Percentiles rank a stretch among this genome's conserved stretches.
These are phyloP conservation scores for Lodderomyces orthopsilosis DNA, from an alignment of 1,139 yeast genomes.

Conservation along the genomic window DNA sequence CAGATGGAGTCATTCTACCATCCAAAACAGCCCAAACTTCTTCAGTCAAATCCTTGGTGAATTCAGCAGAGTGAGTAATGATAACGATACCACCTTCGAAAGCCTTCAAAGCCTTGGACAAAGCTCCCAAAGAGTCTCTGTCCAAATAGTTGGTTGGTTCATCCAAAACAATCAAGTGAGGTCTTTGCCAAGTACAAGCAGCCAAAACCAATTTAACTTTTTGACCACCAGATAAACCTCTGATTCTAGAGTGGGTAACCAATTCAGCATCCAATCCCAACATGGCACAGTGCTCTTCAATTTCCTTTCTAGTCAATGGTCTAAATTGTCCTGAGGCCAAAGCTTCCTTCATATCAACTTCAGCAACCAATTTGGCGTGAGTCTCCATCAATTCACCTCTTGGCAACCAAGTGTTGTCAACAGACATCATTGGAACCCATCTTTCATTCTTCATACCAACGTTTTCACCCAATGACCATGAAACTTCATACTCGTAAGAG, in stretches of 20 bases:
- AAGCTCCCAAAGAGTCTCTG: slow-evolving; percentile 99
- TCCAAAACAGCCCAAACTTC: slow-evolving; percentile 99
- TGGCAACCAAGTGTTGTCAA: slow-evolving; percentile 99
- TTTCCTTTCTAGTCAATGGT: slow-evolving; percentile 99
- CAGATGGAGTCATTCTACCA: slow-evolving; percentile 99
- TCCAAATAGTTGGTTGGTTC: slow-evolving; percentile 99
- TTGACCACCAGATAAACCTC: slow-evolving; percentile 99
- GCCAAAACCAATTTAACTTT: slow-evolving; percentile 99
- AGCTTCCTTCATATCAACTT: slow-evolving; percentile 99
- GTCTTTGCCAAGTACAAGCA: slow-evolving; percentile 99
- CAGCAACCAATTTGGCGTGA: slow-evolving; percentile 98
- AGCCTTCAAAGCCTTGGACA: slow-evolving; percentile 97
- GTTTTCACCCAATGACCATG: slow-evolving; percentile 96
- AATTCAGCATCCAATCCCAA: slow-evolving; percentile 98
- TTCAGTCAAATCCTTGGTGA: slow-evolving; percentile 97
- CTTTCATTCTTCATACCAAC: slow-evolving; percentile 98
- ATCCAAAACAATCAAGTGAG: slow-evolving; percentile 98
- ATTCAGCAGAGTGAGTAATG: slow-evolving; percentile 99
- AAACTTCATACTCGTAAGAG: slow-evolving; percentile 99
- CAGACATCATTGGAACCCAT: slow-evolving; percentile 99
- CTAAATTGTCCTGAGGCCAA: slow-evolving; percentile 99
- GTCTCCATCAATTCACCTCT: slow-evolving; percentile 99
- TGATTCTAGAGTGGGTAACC: slow-evolving; percentile 99
- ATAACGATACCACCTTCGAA: slow-evolving; percentile 99
- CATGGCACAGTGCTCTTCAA: slow-evolving; percentile 97